Conservation (phyloP, 1,284 basidiomycete genomes). For the Cystobasidium slooffiae region DNA sequence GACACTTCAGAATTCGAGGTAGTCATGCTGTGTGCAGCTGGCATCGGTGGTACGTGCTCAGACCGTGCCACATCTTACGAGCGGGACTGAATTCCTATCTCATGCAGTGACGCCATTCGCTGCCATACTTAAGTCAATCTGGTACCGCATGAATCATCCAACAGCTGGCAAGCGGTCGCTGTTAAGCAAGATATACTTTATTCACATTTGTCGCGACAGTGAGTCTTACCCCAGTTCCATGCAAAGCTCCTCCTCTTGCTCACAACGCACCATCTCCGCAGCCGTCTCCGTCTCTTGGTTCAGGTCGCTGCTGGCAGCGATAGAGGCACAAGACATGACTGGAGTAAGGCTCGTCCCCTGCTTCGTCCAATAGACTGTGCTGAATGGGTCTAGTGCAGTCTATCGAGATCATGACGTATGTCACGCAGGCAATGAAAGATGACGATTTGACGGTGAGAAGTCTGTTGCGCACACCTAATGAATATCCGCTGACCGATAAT, state of each 20-base stretch:
- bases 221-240: neutral
- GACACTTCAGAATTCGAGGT: constrained; percentile 29
- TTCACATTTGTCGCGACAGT: constrained; percentile 55
- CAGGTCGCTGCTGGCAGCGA: constrained; percentile 85
- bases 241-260: neutral
- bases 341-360: constrained; percentile 57
- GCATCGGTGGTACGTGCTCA: constrained; percentile 67
- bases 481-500: constrained; percentile 61
- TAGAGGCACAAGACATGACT: constrained; percentile 84
- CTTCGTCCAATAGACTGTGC: neutral
- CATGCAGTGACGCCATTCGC: constrained; percentile 79
- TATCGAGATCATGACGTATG: constrained; percentile 77
- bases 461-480: constrained; percentile 65
- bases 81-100: neutral
- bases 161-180: constrained; percentile 52
- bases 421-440: constrained; percentile 83
- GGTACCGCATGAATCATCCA: constrained; percentile 84
- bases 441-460: constrained; percentile 68
- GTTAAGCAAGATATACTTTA: constrained; percentile 57
- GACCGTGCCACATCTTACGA: no score
- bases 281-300: constrained; percentile 77
- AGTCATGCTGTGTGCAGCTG: constrained; percentile 58
- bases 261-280: constrained; percentile 2
- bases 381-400: constrained; percentile 27
- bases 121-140: constrained; percentile 87